A percentile compares a stretch with the other conserved stretches of the same genome.
phyloP scores from a whole-genome alignment of 805 yeast genomes.

The Yamadazyma sp. region DNA sequence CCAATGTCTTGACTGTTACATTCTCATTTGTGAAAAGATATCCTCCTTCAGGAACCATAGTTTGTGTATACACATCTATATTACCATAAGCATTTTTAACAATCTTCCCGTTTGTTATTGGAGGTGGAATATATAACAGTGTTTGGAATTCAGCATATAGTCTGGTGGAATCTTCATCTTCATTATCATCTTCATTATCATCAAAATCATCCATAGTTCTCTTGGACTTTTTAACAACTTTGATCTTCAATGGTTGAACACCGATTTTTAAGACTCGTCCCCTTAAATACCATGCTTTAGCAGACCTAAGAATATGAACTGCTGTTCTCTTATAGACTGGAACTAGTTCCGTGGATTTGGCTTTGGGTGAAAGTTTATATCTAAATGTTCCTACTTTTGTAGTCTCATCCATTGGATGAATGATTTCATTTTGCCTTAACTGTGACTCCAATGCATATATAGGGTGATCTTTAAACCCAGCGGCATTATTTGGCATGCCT shows the following conservation, averaged over 20 bases:
- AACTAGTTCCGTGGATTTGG: conserved; percentile 31
- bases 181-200: conserved; percentile 37
- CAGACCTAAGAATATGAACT: conserved; percentile 62
- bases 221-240: conserved; percentile 18
- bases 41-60: conserved; percentile 85
- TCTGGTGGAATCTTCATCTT: conserved; percentile 53
- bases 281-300: conserved; percentile 80
- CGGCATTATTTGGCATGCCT: conserved; percentile 82
- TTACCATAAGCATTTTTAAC: conserved; percentile 80
- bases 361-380: conserved; percentile 30
- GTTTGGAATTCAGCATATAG: conserved; percentile 81
- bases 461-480: conserved; percentile 87
- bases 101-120: conserved; percentile 61
- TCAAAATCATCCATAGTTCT: conserved; percentile 16
- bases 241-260: conserved; percentile 55
- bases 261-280: conserved; percentile 78
- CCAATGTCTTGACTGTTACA: conserved; percentile 46
- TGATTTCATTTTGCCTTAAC: conserved; percentile 65
- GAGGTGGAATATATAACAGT: conserved; percentile 62
- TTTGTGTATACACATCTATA: conserved; percentile 70
- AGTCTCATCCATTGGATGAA: conserved; percentile 57
- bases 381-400: conserved; percentile 68
- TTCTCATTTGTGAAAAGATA: conserved; percentile 41
- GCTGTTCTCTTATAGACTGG: conserved; percentile 68
- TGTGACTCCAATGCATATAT: conserved; percentile 77